Evolutionary conservation across 148 eudicot genomes (phyloP).

Genomic region (Rhododendron williamsianum): DNA sequence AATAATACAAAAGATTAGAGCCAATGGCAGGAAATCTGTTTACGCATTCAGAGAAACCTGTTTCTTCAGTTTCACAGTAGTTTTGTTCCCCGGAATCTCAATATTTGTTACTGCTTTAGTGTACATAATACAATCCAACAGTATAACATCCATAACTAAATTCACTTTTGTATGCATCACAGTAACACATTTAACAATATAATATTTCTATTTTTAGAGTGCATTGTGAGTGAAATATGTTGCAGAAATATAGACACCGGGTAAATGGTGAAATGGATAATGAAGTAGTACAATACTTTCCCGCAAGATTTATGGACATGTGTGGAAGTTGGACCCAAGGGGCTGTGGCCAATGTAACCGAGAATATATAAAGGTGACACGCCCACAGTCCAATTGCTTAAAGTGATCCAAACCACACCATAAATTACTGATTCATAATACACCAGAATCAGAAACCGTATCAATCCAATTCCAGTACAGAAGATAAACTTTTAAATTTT

Average conservation of each 20-base stretch:
- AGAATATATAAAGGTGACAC: not conserved
- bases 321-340: not conserved
- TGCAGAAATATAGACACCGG: not conserved
- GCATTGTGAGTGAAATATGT: not conserved
- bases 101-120: not conserved
- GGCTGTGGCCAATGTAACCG: not conserved
- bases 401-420: not conserved
- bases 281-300: not conserved
- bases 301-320: not conserved
- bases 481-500: not conserved
- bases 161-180: not conserved
- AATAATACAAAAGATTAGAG: not conserved
- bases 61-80: not conserved
- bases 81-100: not conserved
- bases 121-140: not conserved
- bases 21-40: not conserved
- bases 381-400: not conserved
- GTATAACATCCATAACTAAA: not conserved
- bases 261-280: not conserved
- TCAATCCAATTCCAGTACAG: not conserved
- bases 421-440: not conserved
- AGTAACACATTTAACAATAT: not conserved
- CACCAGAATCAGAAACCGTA: not conserved
- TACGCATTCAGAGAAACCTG: not conserved
- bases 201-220: not conserved